phyloP scores from a whole-genome alignment of 345 rosid species.

The Eucalyptus camaldulensis region DNA sequence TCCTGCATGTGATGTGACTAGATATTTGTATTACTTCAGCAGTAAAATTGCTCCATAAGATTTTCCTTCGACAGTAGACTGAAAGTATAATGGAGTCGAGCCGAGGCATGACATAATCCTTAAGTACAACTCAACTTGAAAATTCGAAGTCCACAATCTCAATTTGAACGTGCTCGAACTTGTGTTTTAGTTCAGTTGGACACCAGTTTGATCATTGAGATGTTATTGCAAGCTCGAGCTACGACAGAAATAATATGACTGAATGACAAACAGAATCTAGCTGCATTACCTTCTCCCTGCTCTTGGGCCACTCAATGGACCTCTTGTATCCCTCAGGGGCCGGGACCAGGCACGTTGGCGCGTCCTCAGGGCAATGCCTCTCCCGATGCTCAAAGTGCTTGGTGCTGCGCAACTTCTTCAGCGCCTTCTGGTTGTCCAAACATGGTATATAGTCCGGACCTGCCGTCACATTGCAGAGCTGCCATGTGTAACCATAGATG shows the following conservation, averaged over 20 bases:
- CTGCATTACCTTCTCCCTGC: conserved; percentile 65
- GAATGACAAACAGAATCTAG: background rate
- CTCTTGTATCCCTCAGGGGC: conserved; percentile 61
- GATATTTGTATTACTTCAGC: background rate
- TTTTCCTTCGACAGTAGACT: background rate
- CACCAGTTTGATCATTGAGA: background rate
- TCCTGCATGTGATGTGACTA: background rate
- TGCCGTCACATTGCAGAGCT: conserved; percentile 63
- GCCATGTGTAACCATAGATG: conserved; percentile 42
- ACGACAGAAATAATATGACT: background rate
- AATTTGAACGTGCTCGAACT: background rate
- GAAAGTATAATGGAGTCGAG: background rate
- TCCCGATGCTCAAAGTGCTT: conserved; percentile 80
- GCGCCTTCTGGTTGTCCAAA: conserved; percentile 74
- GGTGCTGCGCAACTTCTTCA: conserved; percentile 34
- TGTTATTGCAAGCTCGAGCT: background rate
- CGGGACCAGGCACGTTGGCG: conserved; percentile 64
- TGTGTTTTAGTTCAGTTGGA: background rate
- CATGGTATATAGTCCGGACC: conserved; percentile 93
- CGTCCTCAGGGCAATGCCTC: conserved; percentile 87
- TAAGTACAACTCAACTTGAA: background rate
- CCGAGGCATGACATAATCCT: background rate
- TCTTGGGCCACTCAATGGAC: conserved; percentile 68
- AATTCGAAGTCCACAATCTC: background rate
- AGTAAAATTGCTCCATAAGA: background rate